phyloP scores from a whole-genome alignment of 345 rosid genomes.

The Camelina sativa region DNA sequence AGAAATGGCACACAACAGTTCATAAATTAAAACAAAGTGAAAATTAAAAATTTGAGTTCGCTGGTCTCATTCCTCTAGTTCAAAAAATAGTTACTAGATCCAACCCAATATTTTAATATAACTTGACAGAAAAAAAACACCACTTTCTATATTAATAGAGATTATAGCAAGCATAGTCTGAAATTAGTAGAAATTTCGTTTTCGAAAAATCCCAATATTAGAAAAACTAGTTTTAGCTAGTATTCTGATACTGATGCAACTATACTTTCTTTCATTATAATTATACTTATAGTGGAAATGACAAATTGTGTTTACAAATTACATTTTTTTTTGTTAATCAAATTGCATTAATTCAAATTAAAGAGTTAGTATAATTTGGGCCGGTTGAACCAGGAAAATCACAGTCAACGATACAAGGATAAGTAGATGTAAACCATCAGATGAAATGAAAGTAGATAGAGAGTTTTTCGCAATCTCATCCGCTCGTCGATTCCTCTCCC shows the following conservation, averaged over 20 bases:
- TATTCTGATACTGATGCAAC: background rate
- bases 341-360: too few relatives aligned
- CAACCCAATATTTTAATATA: background rate
- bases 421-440: too few relatives aligned
- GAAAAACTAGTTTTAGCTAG: too few relatives aligned
- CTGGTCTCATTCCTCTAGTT: slow-evolving; percentile 10
- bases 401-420: too few relatives aligned
- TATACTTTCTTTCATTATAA: background rate
- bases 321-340: too few relatives aligned
- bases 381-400: too few relatives aligned
- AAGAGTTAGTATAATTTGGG: too few relatives aligned
- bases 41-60: slow-evolving; percentile 8
- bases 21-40: background rate
- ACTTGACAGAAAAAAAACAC: background rate
- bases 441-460: too few relatives aligned
- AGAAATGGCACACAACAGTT: background rate
- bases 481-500: too few relatives aligned
- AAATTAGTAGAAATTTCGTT: background rate
- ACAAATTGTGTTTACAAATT: background rate
- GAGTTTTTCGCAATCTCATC: too few relatives aligned
- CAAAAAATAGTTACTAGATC: slow-evolving; percentile 11
- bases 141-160: background rate
- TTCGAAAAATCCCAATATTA: too few relatives aligned
- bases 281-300: background rate
- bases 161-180: background rate